A percentile compares a stretch with the other conserved stretches of the same genome.
Conservation (phyloP, 2,329 filamentous ascomycete species). For the Stromatinia cepivora region DNA sequence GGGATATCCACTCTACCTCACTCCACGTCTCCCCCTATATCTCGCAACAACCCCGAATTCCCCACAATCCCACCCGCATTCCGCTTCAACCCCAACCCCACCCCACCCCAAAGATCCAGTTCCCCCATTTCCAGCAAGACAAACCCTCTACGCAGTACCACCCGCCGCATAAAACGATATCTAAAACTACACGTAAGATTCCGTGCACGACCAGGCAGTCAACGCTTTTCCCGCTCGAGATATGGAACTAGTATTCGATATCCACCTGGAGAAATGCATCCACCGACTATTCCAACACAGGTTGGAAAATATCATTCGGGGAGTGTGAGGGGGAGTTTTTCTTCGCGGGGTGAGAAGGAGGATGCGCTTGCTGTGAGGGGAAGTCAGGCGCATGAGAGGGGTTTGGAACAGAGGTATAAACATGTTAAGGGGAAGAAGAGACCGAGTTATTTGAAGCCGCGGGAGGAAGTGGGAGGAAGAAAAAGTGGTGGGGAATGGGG, state of each 20-base stretch:
- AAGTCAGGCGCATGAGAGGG: neutral
- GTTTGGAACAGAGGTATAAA: slow-evolving; percentile 4
- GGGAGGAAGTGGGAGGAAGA: neutral
- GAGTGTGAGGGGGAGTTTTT: slow-evolving; percentile 9
- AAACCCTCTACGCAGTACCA: neutral
- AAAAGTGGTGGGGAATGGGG: neutral
- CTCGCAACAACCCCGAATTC: neutral
- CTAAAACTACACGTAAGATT: neutral
- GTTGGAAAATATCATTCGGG: slow-evolving; percentile 14
- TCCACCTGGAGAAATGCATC: neutral
- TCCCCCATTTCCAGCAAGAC: neutral
- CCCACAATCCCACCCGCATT: neutral
- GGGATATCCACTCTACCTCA: neutral
- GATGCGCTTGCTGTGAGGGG: neutral
- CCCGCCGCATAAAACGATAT: neutral
- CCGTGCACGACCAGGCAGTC: neutral
- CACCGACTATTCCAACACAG: neutral
- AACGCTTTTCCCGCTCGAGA: neutral
- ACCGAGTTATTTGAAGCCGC: slow-evolving; percentile 7
- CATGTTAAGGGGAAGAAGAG: slow-evolving; percentile 3
- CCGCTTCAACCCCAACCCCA: neutral
- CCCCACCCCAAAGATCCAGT: neutral
- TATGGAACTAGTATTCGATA: neutral
- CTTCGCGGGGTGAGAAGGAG: neutral
- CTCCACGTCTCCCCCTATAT: neutral